Percentiles rank a stretch among this genome's conserved stretches.
Evolutionary conservation across 306 rosid genomes (phyloP).

Genomic region (Datisca glomerata): DNA sequence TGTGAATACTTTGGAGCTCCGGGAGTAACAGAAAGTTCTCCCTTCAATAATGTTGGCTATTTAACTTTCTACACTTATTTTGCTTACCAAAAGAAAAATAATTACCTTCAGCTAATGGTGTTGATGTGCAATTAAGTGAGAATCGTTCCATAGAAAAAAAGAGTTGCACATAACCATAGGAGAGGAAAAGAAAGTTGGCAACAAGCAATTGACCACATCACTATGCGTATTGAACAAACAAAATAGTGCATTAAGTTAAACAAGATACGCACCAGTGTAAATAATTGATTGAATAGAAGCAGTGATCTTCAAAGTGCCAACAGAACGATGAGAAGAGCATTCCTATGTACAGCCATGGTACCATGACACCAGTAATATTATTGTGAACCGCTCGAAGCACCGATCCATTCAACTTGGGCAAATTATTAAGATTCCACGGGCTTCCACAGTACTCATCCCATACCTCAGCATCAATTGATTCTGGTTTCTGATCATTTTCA

Average conservation of each 20-base stretch:
- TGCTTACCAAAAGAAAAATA: too few relatives aligned
- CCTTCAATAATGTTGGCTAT: too few relatives aligned
- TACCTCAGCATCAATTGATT: slow-evolving; percentile 47
- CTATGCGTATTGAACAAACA: too few relatives aligned
- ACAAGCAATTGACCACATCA: too few relatives aligned
- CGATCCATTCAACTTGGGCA: slow-evolving; percentile 90
- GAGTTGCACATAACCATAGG: too few relatives aligned
- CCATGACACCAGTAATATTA: slow-evolving; percentile 97
- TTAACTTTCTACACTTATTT: too few relatives aligned
- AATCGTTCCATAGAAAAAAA: too few relatives aligned
- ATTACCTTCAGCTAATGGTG: neutral
- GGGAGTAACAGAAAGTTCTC: too few relatives aligned
- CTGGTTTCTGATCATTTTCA: slow-evolving; percentile 41
- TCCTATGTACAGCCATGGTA: slow-evolving; percentile 96
- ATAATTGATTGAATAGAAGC: slow-evolving; percentile 95
- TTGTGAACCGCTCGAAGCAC: slow-evolving; percentile 80
- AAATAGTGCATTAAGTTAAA: slow-evolving; percentile 11
- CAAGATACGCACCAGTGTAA: slow-evolving; percentile 68
- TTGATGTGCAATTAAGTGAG: neutral
- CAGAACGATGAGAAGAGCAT: slow-evolving; percentile 97
- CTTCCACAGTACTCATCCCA: slow-evolving; percentile 75
- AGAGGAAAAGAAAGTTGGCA: neutral
- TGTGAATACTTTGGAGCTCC: too few relatives aligned
- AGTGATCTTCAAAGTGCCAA: slow-evolving; percentile 99
- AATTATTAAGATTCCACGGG: slow-evolving; percentile 97